Evolutionary conservation across 768 basidiomycete genomes (phyloP), one percentile per base, ranked within the genome.

Genomic region (Russula compacta): DNA sequence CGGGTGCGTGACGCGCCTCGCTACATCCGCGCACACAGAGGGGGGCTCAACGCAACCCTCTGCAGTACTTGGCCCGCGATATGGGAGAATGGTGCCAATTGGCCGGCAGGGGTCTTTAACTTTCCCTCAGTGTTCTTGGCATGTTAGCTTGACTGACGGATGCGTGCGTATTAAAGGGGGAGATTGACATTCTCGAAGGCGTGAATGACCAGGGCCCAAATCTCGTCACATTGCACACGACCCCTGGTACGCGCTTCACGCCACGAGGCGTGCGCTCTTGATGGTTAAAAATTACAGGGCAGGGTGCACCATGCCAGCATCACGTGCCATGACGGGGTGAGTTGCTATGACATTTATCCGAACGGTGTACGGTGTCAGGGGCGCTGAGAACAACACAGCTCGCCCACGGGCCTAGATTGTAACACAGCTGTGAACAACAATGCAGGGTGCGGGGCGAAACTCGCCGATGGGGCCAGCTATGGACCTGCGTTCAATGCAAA

Each of bases 201-300:
- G 82, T 85, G 17, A 85, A 85, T 66, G 72, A 83, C 67, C 73
- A 77, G 59, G 71, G 73, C 17, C 75, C 79, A 1, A 81, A 84
- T 66, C 74, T 77, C 61, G 74, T 76, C 8, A 80, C 83, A 0
- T 72, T 86, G 46, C 86, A 87, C 70, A 85, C 84, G 6, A 73
- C 73, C 58, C 66, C 81, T 17, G 63, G 64, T 58, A 51, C 24
- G 60, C 39, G 60, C n/a, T 47, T 11, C 42, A 32, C 8, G 40
- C 15, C 36, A 19, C 46, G 29, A 57, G 44, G 51, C n/a, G 35
- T 33, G 38, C 19, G 38, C 52, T 35, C 43, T 46, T 14, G 10
- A 29, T 15, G 32, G 29, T 61, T n/a, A 12, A 51, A 33, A 29
- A 29, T 39, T 24, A 6, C 21, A 39, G 19, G n/a, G 4, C 24